These are phyloP conservation scores for Adansonia madagascariensis DNA, from an alignment of 441 rosid species.

Conservation along the genomic window DNA sequence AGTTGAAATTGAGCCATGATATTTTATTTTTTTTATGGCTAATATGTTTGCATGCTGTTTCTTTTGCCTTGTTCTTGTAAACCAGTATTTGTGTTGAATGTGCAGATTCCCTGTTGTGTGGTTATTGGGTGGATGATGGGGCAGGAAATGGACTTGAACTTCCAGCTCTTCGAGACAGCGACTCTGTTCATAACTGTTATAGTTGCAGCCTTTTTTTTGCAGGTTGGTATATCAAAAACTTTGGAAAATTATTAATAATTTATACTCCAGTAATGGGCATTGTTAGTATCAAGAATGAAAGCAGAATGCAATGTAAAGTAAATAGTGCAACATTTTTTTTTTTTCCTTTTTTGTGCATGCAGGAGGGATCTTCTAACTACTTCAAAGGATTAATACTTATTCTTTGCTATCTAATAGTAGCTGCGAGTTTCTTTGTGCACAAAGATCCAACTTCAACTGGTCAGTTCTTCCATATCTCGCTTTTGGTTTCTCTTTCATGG, in stretches of 20 bases:
- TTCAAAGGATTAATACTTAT: not conserved
- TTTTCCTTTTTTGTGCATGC: not conserved
- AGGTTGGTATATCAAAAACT: not conserved
- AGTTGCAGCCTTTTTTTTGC: conserved; percentile 6
- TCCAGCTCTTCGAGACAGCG: conserved; percentile 3
- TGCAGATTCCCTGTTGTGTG: not conserved
- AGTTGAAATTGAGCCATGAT: not conserved
- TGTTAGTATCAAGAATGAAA: not conserved
- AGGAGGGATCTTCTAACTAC: not conserved
- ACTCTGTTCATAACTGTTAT: conserved; percentile 6
- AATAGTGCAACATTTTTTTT: not conserved
- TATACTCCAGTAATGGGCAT: not conserved
- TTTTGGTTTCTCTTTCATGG: not conserved
- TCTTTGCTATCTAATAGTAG: conserved; percentile 10
- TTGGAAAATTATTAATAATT: not conserved
- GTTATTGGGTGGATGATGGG: conserved; percentile 8
- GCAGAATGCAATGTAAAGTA: not conserved
- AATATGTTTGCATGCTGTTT: not conserved
- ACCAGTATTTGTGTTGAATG: not conserved
- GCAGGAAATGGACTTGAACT: conserved; percentile 6
- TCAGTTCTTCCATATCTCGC: not conserved
- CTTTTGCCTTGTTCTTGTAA: not conserved
- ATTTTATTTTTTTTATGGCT: not conserved
- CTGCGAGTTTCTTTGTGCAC: not conserved
- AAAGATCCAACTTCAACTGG: not conserved